These are phyloP conservation scores for Calonectria ilicicola DNA, from an alignment of 2,329 filamentous ascomycete genomes.

Conservation along the genomic window DNA sequence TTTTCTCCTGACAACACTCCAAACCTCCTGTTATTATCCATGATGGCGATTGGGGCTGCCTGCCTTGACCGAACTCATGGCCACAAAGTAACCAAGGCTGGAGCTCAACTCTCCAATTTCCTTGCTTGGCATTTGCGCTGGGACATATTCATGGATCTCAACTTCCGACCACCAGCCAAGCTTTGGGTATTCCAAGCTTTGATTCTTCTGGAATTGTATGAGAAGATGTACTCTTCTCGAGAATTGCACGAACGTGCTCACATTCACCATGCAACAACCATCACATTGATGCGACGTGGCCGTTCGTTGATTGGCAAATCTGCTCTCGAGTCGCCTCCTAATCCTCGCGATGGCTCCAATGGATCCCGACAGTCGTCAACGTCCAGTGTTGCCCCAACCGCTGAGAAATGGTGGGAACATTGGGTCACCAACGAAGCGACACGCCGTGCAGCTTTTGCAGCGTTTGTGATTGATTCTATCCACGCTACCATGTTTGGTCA, in stretches of 20 bases:
- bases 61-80: slow-evolving; percentile 88
- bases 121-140: slow-evolving; percentile 93
- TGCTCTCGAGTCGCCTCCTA: slow-evolving; percentile 85
- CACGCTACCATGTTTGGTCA: slow-evolving; percentile 99
- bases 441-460: slow-evolving; percentile 88
- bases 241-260: slow-evolving; percentile 94
- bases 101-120: slow-evolving; percentile 89
- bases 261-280: slow-evolving; percentile 95
- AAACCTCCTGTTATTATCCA: slow-evolving; percentile 84
- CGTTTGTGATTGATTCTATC: slow-evolving; percentile 94
- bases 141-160: slow-evolving; percentile 93
- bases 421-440: slow-evolving; percentile 98
- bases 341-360: slow-evolving; percentile 69
- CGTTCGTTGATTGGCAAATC: slow-evolving; percentile 90
- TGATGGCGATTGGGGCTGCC: slow-evolving; percentile 93
- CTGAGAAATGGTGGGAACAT: slow-evolving; percentile 93
- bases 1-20: slow-evolving; percentile 91
- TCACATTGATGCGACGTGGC: slow-evolving; percentile 94
- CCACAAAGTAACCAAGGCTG: slow-evolving; percentile 77
- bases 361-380: slow-evolving; percentile 72
- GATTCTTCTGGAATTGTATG: slow-evolving; percentile 89
- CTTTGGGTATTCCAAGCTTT: slow-evolving; percentile 96
- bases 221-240: slow-evolving; percentile 97
- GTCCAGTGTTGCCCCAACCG: slow-evolving; percentile 73
- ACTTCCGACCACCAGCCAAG: slow-evolving; percentile 92